Conservation (phyloP, 139 green algal genomes). For the Tetradesmus lagerheimii region DNA sequence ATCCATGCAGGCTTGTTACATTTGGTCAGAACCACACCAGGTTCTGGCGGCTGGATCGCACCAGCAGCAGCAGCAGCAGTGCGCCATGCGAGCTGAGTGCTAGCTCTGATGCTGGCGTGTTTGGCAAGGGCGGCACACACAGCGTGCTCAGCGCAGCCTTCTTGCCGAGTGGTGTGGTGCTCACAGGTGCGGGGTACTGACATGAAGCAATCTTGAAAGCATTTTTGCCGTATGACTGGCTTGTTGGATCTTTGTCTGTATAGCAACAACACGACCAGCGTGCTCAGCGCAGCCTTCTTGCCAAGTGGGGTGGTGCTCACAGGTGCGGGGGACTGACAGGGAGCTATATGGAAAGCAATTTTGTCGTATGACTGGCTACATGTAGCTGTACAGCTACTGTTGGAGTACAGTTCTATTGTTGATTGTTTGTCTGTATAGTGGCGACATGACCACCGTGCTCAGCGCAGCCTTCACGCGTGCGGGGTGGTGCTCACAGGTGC, state of each 20-base stretch:
- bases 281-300: constrained; percentile 63
- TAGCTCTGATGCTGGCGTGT: constrained; percentile 42
- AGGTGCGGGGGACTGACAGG: constrained; percentile 22
- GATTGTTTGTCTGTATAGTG: no score
- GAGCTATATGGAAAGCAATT: no score
- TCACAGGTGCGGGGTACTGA: constrained; percentile 48
- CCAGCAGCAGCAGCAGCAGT: background rate
- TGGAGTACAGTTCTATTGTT: no score
- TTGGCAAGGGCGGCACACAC: constrained; percentile 59
- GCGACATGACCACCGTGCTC: no score
- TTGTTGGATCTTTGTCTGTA: no score
- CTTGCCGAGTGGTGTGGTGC: constrained; percentile 62
- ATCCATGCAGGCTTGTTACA: constrained; percentile 64
- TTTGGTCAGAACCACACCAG: constrained; percentile 77
- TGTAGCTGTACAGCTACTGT: no score
- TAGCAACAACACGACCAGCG: no score
- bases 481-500: no score
- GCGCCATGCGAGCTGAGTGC: background rate
- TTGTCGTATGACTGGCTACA: no score
- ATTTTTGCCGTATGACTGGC: no score
- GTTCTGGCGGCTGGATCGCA: constrained; percentile 55
- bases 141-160: constrained; percentile 61
- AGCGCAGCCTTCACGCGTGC: no score
- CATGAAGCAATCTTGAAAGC: no score
- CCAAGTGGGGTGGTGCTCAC: constrained; percentile 59